Percentiles rank a stretch among this genome's conserved stretches.
phyloP scores from a whole-genome alignment of 1,284 basidiomycete genomes.

The Ustilago vetiveriae region DNA sequence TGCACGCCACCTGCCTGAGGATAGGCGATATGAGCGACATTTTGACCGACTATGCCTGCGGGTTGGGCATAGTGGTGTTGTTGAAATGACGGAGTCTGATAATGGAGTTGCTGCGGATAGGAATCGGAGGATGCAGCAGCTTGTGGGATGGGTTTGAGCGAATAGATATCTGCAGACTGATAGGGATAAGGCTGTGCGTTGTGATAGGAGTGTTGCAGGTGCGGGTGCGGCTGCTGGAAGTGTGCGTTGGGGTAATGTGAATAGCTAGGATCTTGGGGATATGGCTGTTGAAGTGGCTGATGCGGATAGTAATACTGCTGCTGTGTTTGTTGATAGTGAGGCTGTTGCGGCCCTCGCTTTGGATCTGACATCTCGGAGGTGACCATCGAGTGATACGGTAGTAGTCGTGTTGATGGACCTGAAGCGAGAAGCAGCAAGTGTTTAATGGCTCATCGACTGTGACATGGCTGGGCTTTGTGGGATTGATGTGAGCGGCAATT shows the following conservation, averaged over 20 bases:
- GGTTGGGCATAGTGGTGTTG: constrained; percentile 2
- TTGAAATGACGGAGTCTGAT: neutral
- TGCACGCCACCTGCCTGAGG: constrained; percentile 1
- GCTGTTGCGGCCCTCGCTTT: constrained; percentile 12
- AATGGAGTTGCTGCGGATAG: constrained; percentile 8
- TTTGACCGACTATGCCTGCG: neutral
- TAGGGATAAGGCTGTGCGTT: constrained; percentile 20
- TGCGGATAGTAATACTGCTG: constrained; percentile 11
- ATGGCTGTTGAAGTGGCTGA: constrained; percentile 7
- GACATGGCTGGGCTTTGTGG: constrained; percentile 16
- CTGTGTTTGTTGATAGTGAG: constrained; percentile 6
- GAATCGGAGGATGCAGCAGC: constrained; percentile 4
- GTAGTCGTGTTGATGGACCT: too few relatives aligned
- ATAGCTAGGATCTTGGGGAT: constrained; percentile 10
- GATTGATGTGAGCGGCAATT: too few relatives aligned
- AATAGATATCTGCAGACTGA: constrained; percentile 22
- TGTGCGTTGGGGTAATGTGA: constrained; percentile 6
- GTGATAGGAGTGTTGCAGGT: constrained; percentile 19
- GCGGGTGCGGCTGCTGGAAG: constrained; percentile 12
- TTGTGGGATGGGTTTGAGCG: neutral
- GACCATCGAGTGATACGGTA: too few relatives aligned
- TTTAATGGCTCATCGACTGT: constrained; percentile 4
- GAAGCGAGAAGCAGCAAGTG: neutral
- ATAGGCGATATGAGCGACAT: constrained; percentile 3
- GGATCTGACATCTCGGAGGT: constrained; percentile 35